Percentiles rank a stretch among this genome's conserved stretches.
Evolutionary conservation across 2,329 filamentous ascomycete species (phyloP).

Genomic region (Rhynchosporium agropyri): DNA sequence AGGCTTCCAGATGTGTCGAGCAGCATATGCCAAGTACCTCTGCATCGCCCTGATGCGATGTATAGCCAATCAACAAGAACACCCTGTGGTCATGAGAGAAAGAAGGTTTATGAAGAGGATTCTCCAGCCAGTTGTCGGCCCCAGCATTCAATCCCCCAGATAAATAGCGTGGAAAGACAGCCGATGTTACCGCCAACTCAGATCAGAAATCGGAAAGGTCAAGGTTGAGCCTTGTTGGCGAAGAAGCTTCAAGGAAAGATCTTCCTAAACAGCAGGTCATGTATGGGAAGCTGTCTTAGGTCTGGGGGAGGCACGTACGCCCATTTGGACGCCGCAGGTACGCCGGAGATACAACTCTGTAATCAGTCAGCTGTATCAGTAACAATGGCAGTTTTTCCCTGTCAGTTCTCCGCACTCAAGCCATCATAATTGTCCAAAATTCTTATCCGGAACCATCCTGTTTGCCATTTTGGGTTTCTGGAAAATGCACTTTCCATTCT

Average conservation of each 20-base stretch:
- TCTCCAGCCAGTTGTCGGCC: conserved; percentile 1
- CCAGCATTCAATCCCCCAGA: conserved; percentile 10
- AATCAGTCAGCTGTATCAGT: neutral
- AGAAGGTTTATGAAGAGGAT: conserved; percentile 31
- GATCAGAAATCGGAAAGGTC: neutral
- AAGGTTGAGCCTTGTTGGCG: conserved; percentile 13
- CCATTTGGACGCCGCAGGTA: conserved; percentile 15
- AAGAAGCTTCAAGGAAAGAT: conserved; percentile 17
- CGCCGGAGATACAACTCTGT: conserved; percentile 18
- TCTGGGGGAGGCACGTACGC: conserved; percentile 6
- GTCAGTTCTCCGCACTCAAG: conserved; percentile 16
- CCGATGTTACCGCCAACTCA: conserved; percentile 22
- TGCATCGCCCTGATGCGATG: conserved; percentile 29
- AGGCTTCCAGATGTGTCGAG: conserved; percentile 28
- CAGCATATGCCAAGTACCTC: conserved; percentile 29
- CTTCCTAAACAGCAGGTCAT: conserved; percentile 26
- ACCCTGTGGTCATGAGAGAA: conserved; percentile 30
- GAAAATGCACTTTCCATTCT: conserved; percentile 19
- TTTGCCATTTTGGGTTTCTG: neutral
- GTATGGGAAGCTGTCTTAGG: conserved; percentile 10
- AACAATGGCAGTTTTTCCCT: conserved; percentile 12
- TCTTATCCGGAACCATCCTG: too few species aligned
- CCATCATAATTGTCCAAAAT: neutral
- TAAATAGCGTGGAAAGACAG: conserved; percentile 13
- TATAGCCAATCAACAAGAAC: conserved; percentile 28